Percentiles rank a stretch among this genome's conserved stretches.
Conservation (phyloP, 192 early-diverging fungal genomes). For the Backusella morwellensis region DNA sequence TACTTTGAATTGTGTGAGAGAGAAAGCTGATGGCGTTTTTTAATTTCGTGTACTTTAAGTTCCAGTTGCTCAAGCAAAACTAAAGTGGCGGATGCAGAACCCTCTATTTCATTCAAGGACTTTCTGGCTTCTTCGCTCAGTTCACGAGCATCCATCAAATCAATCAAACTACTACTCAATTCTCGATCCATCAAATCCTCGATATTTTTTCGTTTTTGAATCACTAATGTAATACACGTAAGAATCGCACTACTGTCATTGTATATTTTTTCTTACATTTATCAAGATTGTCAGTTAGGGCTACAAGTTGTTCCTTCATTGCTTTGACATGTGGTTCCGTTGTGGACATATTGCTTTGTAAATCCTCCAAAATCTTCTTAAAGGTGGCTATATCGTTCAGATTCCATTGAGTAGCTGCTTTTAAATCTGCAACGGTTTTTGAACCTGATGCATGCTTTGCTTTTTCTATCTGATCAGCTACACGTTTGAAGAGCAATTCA, state of each 20-base stretch:
- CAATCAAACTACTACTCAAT: background rate
- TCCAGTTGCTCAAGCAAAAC: background rate
- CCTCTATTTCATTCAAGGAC: background rate
- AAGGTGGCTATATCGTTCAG: background rate
- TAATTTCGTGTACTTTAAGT: slow-evolving; percentile 2
- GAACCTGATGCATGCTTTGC: background rate
- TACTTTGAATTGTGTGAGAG: background rate
- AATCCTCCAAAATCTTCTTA: background rate
- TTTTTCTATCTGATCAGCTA: background rate
- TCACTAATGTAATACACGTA: background rate
- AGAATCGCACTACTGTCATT: background rate
- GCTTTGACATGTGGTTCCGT: background rate
- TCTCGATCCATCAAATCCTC: background rate
- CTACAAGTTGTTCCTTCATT: background rate
- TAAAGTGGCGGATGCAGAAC: background rate
- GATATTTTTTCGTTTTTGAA: background rate
- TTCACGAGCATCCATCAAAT: slow-evolving; percentile 1
- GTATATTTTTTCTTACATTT: background rate
- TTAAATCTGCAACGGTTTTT: background rate
- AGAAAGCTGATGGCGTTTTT: background rate
- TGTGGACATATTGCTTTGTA: background rate
- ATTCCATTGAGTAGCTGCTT: background rate
- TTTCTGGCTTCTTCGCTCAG: background rate
- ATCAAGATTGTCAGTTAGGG: background rate
- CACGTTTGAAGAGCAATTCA: background rate